Base-by-base conservation (phyloP, 805 yeast genomes). In the Yarrowia sp. region DNA sequence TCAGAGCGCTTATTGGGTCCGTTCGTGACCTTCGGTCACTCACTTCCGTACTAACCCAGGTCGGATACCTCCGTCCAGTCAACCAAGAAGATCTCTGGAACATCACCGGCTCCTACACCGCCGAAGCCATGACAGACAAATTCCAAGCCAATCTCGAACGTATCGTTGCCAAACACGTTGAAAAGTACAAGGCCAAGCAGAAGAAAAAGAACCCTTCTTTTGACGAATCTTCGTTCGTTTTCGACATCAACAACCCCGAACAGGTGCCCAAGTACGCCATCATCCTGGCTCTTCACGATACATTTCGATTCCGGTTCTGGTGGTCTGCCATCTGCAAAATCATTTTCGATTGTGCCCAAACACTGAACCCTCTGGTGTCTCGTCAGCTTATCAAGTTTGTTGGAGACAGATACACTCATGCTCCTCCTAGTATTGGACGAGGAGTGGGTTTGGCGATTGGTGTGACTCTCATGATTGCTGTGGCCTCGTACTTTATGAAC, bases 361-460 rank as follows among this genome's bases (percentile, higher is more conserved):
- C 88, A 1, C 75, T 85, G 35, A 84, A 86, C 39, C 92, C 96
- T 0, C 76, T 90, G 69, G 73, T 88, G 8, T 84, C 89, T 1
- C 83, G 85, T 71, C 79, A 82, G 35, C 76, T 90, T 64, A 87
- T 90, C 66, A 77, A 77, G 44, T 88, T 83, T 68, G 89, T 90
- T 8, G 84, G 82, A 80, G 8, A 87, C 85, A 72, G 68, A 70
- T 72, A 57, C 80, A 81, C 69, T 70, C 41, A 69, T 74, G 35
- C 72, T 76, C 14, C 76, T 13, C 86, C 39, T 81, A 79, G 45
- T 3, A 61, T 78, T 65, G 87, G 85, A 35, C 77, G 75, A 42
- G 96, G 96, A 64, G 79, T 89, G 15, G 96, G 92, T 8, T 87
- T 83, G 68, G 87, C 92, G 9, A 77, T 90, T 57, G 95, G 92